A percentile compares a stretch with the other conserved stretches of the same genome.
Evolutionary conservation across 1,139 yeast genomes (phyloP).

Genomic region (Protomyces macrosporus): DNA sequence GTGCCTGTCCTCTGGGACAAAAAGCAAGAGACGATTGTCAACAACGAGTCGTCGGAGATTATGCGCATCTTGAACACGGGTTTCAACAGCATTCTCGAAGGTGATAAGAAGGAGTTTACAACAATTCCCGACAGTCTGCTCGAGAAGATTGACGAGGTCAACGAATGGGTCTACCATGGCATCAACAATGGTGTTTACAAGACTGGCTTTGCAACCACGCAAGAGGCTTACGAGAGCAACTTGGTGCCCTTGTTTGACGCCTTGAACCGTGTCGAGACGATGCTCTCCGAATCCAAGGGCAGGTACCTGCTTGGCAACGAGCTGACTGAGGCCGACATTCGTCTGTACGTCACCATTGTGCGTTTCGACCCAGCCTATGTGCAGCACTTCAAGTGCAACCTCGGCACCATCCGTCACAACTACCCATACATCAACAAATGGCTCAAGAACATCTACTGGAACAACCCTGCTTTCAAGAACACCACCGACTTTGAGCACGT

Average conservation of each 20-base stretch:
- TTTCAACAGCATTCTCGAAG: conserved; percentile 51
- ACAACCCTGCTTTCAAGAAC: conserved; percentile 62
- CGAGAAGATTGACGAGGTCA: conserved; percentile 63
- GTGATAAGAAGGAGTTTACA: conserved; percentile 50
- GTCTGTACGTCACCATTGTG: conserved; percentile 75
- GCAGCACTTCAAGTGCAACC: conserved; percentile 90
- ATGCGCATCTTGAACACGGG: conserved; percentile 74
- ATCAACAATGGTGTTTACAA: conserved; percentile 66
- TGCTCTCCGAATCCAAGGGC: conserved; percentile 49
- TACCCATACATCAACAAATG: conserved; percentile 75
- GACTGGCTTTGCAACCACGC: conserved; percentile 80
- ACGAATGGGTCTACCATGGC: conserved; percentile 76
- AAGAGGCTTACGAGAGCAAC: conserved; percentile 73
- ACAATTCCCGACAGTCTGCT: conserved; percentile 57
- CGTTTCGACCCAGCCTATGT: conserved; percentile 89
- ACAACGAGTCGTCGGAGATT: conserved; percentile 84
- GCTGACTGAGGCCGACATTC: conserved; percentile 83
- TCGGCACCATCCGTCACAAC: conserved; percentile 72
- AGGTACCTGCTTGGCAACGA: conserved; percentile 58
- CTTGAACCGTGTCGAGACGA: conserved; percentile 67
- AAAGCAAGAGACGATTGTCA: conserved; percentile 73
- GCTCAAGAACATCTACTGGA: conserved; percentile 83
- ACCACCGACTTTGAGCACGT: conserved; percentile 87
- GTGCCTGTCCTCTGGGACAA: conserved; percentile 94
- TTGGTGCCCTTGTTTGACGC: conserved; percentile 61